A percentile compares a stretch with the other conserved stretches of the same genome.
Evolutionary conservation across 2,329 filamentous ascomycete species (phyloP).

Genomic region (Aspergillus sergii): DNA sequence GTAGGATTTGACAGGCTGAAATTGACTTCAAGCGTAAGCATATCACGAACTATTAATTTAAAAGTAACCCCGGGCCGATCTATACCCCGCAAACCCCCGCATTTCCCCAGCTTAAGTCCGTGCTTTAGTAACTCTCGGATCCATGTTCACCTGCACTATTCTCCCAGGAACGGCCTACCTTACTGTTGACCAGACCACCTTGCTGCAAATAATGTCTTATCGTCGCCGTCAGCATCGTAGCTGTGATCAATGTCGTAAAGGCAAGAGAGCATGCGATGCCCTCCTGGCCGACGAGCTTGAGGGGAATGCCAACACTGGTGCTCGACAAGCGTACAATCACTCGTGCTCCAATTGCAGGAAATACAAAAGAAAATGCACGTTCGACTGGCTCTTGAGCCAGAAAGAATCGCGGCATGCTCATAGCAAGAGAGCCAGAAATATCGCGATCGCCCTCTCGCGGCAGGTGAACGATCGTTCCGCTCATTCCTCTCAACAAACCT

Average conservation of each 20-base stretch:
- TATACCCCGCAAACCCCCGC: neutral
- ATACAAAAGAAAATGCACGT: neutral
- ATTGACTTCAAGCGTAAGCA: neutral
- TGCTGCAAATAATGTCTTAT: neutral
- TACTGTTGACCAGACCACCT: neutral
- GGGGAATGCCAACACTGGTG: neutral
- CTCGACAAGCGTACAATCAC: neutral
- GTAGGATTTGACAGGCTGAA: neutral
- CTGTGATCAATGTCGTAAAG: slow-evolving; percentile 14
- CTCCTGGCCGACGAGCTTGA: slow-evolving; percentile 4
- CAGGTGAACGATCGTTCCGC: neutral
- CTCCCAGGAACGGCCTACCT: neutral
- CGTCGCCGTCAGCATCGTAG: slow-evolving; percentile 12
- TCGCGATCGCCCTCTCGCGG: neutral
- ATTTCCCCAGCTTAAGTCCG: neutral
- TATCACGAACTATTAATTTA: neutral
- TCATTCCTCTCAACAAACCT: neutral
- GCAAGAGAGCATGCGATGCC: slow-evolving; percentile 11
- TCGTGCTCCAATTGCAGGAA: neutral
- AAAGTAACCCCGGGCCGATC: no score
- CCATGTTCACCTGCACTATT: neutral
- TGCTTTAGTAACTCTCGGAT: neutral
- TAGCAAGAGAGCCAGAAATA: neutral
- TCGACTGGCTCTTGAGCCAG: neutral
- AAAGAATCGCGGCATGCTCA: neutral